These are phyloP conservation scores for Naematelia encephala DNA, from an alignment of 768 basidiomycete genomes.

Conservation along the genomic window DNA sequence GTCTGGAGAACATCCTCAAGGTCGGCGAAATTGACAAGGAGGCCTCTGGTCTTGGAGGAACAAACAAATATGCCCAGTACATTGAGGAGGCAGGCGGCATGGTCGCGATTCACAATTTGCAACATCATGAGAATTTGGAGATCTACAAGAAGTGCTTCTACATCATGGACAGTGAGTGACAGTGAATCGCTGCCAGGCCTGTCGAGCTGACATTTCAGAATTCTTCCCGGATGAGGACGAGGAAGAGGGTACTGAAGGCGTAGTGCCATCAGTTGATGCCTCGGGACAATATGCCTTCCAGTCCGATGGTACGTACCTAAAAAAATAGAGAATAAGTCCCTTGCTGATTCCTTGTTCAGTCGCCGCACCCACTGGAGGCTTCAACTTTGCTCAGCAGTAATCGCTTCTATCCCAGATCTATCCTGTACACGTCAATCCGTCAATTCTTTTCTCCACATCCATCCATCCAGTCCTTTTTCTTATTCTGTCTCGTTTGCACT, in stretches of 20 bases:
- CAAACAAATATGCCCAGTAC: conserved; percentile 87
- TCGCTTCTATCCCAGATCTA: too few species aligned
- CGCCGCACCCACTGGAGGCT: conserved; percentile 87
- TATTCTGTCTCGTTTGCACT: not conserved
- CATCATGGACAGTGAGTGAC: conserved; percentile 55
- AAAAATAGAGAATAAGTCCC: conserved; percentile 14
- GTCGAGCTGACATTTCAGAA: conserved; percentile 56
- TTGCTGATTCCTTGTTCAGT: conserved; percentile 55
- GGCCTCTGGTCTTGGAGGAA: conserved; percentile 70
- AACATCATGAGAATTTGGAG: conserved; percentile 98
- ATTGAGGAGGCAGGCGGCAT: conserved; percentile 99
- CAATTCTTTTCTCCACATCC: not conserved
- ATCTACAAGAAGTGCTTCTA: conserved; percentile 99
- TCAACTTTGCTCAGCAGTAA: conserved; percentile 65
- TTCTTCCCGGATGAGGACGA: conserved; percentile 96
- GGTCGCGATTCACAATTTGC: conserved; percentile 97
- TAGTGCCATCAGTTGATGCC: conserved; percentile 62
- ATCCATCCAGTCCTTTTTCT: too few species aligned
- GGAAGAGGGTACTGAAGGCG: conserved; percentile 78
- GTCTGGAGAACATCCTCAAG: conserved; percentile 96
- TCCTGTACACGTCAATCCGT: not conserved
- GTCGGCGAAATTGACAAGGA: conserved; percentile 94
- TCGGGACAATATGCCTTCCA: conserved; percentile 53
- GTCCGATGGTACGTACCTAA: conserved; percentile 41
- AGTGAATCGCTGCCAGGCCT: conserved; percentile 9